phyloP scores from a whole-genome alignment of 1,139 yeast species.

The Diutina pseudorugosa region DNA sequence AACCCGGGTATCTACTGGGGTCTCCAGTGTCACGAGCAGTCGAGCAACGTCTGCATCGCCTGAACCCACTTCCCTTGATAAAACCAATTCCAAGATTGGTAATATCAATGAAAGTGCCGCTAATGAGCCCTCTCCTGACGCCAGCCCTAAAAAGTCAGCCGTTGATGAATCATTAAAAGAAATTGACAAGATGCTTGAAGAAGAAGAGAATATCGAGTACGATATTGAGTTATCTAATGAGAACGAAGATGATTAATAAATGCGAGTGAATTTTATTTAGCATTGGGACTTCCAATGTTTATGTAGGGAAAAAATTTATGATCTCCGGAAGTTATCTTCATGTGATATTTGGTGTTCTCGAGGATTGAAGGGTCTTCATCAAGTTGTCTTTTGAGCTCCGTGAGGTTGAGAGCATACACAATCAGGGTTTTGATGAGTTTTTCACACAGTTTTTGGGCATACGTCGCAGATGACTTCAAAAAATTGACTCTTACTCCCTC shows the following conservation, averaged over 20 bases:
- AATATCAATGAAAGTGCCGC: slow-evolving; percentile 6
- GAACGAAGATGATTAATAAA: not conserved
- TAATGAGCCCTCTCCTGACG: slow-evolving; percentile 3
- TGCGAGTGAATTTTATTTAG: not conserved
- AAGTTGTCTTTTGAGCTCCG: not conserved
- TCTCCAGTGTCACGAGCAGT: not conserved
- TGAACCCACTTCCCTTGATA: not conserved
- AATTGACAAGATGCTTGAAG: slow-evolving; percentile 26
- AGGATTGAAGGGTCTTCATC: too few species aligned
- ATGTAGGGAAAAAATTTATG: not conserved
- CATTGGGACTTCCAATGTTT: not conserved
- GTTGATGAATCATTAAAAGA: slow-evolving; percentile 9
- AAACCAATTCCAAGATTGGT: not conserved
- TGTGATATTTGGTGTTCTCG: not conserved
- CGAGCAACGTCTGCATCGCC: not conserved
- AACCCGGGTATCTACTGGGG: not conserved
- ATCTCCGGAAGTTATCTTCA: not conserved
- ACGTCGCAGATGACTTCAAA: not conserved
- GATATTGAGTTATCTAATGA: slow-evolving; percentile 13
- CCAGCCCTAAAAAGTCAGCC: slow-evolving; percentile 4
- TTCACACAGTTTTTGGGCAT: not conserved
- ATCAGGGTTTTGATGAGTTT: not conserved
- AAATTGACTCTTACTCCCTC: not conserved
- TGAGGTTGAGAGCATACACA: not conserved
- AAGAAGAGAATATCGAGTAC: slow-evolving; percentile 31